Percentiles rank a stretch among this genome's conserved stretches.
Conservation (phyloP, 2,329 filamentous ascomycete genomes). For the Ophiostoma ulmi region DNA sequence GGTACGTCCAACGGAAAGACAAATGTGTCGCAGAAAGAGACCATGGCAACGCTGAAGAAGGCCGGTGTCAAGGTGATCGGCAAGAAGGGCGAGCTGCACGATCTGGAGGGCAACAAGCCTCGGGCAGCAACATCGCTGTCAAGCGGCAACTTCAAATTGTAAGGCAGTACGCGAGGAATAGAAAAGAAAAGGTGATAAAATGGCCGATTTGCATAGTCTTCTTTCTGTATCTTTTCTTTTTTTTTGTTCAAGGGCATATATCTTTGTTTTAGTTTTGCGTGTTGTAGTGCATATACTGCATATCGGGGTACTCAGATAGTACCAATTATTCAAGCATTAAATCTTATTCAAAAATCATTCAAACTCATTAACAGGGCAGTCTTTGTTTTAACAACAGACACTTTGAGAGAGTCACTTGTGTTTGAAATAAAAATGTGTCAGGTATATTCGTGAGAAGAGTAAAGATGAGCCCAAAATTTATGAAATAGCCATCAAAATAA, state of each 20-base stretch:
- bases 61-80: slow-evolving; percentile 89
- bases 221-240: neutral
- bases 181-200: neutral
- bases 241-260: slow-evolving; percentile 6
- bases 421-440: neutral
- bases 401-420: too few relatives aligned
- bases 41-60: slow-evolving; percentile 47
- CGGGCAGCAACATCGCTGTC: slow-evolving; percentile 47
- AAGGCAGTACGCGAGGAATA: neutral
- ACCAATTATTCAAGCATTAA: neutral
- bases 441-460: neutral
- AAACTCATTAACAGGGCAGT: too few relatives aligned
- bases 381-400: too few relatives aligned
- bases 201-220: neutral
- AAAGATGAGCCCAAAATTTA: neutral
- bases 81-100: slow-evolving; percentile 77
- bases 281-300: slow-evolving; percentile 19
- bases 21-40: slow-evolving; percentile 36
- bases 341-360: neutral
- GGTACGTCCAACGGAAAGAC: slow-evolving; percentile 51
- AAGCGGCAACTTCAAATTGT: slow-evolving; percentile 60
- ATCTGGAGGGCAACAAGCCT: slow-evolving; percentile 76
- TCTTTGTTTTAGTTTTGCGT: slow-evolving; percentile 7
- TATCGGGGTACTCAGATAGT: slow-evolving; percentile 4
- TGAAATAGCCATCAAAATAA: neutral